Percentiles rank a stretch among this genome's conserved stretches.
phyloP scores from a whole-genome alignment of 2,329 filamentous ascomycete species.

The Clonostachys rosea region DNA sequence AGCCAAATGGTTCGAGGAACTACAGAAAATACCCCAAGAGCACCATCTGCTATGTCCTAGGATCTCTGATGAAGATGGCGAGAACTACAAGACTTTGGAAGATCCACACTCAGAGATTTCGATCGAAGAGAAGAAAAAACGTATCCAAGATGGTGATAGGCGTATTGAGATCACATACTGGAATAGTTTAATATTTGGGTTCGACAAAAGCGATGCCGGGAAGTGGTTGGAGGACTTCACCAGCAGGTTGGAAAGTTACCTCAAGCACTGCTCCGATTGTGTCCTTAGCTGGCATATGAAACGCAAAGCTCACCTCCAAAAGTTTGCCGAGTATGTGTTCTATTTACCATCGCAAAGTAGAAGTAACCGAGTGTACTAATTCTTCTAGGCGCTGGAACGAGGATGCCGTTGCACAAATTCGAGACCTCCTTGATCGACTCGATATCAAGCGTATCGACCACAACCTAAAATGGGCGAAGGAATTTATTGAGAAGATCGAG shows the following conservation, averaged over 20 bases:
- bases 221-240: conserved; percentile 57
- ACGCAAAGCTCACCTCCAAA: conserved; percentile 57
- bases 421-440: conserved; percentile 50
- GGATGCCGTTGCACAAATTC: conserved; percentile 44
- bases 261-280: conserved; percentile 65
- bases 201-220: conserved; percentile 55
- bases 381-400: conserved; percentile 37
- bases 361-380: conserved; percentile 10
- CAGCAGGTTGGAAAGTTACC: conserved; percentile 47
- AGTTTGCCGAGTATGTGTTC: conserved; percentile 51
- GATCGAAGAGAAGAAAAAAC: conserved; percentile 41
- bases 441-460: conserved; percentile 58
- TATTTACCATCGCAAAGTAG: neutral
- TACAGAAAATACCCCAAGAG: conserved; percentile 36
- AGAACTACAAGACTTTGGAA: conserved; percentile 50
- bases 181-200: conserved; percentile 65
- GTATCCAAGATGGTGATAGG: conserved; percentile 48
- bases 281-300: conserved; percentile 71
- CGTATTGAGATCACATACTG: conserved; percentile 61
- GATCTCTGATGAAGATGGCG: conserved; percentile 54
- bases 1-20: conserved; percentile 33
- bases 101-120: conserved; percentile 45
- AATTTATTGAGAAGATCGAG: conserved; percentile 49
- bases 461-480: conserved; percentile 52
- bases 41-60: conserved; percentile 67